These are phyloP conservation scores for Falciphora oryzae DNA, from an alignment of 2,329 filamentous ascomycete genomes.

Conservation along the genomic window DNA sequence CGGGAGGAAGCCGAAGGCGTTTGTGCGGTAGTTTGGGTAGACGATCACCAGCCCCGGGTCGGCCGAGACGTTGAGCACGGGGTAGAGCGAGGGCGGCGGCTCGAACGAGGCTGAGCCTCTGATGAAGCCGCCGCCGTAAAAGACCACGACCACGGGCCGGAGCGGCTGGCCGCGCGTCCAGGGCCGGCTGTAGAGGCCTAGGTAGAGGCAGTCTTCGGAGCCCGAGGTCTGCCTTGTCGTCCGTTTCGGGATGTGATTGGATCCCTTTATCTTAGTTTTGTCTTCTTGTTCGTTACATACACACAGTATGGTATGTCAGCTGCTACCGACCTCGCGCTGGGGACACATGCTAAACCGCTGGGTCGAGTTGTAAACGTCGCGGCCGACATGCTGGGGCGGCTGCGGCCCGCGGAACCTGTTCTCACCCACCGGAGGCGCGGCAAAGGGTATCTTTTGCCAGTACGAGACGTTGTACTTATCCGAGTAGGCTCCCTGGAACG, in stretches of 20 bases:
- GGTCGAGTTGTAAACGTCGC: slow-evolving; percentile 42
- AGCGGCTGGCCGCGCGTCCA: slow-evolving; percentile 39
- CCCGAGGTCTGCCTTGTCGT: slow-evolving; percentile 35
- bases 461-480: slow-evolving; percentile 50
- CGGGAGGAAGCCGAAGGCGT: slow-evolving; percentile 50
- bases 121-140: slow-evolving; percentile 58
- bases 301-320: background rate
- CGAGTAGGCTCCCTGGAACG: slow-evolving; percentile 47
- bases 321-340: slow-evolving; percentile 41
- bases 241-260: background rate
- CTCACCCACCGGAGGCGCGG: slow-evolving; percentile 48
- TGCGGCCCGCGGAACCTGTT: slow-evolving; percentile 58
- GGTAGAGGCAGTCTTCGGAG: slow-evolving; percentile 56
- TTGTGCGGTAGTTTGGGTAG: slow-evolving; percentile 48
- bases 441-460: slow-evolving; percentile 56
- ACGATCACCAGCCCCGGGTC: slow-evolving; percentile 30
- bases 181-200: slow-evolving; percentile 54
- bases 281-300: background rate
- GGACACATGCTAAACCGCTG: slow-evolving; percentile 53
- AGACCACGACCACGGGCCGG: slow-evolving; percentile 53
- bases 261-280: background rate
- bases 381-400: slow-evolving; percentile 24
- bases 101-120: slow-evolving; percentile 48
- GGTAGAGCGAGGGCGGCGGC: slow-evolving; percentile 51
- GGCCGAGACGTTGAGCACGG: slow-evolving; percentile 47